Evolutionary conservation across 2,329 filamentous ascomycete species (phyloP), one percentile per base, ranked within the genome.

Genomic region (Monosporascus cannonballus): DNA sequence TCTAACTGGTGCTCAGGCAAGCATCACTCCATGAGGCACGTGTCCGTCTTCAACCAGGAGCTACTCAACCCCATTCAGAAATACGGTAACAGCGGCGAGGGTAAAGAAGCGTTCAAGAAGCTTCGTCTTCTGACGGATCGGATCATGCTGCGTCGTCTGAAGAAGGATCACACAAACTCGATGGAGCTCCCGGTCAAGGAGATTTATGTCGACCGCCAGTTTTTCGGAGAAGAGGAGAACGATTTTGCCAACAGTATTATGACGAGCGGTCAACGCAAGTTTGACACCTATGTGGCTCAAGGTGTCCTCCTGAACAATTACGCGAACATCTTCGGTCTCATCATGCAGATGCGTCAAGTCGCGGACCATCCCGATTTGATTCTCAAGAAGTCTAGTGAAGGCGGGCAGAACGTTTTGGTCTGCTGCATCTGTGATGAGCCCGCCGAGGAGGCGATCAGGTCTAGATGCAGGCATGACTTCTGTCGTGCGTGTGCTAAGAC

Each of bases 301-400:
- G 92, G 91, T 74, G 93, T 97, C 20, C 84, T 99, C 71, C 80
- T 99, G 56, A 91, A 97, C 76, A 96, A 96, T 67, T 97, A 97
- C 62, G 94, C 94, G 74, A 99, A 99, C 69, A 97, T 99, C 59
- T 99, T 99, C 64, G 93, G 92, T 66, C 80, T 99, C 51, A 96
- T 99, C 66, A 97, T 97, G 90, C 92, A 96, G 70, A 97, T 99
- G 93, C 87, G 94, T 51, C 94, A 99, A 73, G 90, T 96, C 25
- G 91, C 94, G 7, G 94, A 99, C 60, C 94, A 99, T 67, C 94
- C 94, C 0, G 94, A 99, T 71, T 73, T 99, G 37, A 88, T 99
- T 48, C 73, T 97, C 56, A 95, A 93, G 74, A 96, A 94, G 73
- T 83, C 93, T 56, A 81, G 80, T 3, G 85, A 91, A 60, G 89